Conservation (phyloP, 108 stramenopile genomes). For the Fragilariopsis cylindrus region DNA sequence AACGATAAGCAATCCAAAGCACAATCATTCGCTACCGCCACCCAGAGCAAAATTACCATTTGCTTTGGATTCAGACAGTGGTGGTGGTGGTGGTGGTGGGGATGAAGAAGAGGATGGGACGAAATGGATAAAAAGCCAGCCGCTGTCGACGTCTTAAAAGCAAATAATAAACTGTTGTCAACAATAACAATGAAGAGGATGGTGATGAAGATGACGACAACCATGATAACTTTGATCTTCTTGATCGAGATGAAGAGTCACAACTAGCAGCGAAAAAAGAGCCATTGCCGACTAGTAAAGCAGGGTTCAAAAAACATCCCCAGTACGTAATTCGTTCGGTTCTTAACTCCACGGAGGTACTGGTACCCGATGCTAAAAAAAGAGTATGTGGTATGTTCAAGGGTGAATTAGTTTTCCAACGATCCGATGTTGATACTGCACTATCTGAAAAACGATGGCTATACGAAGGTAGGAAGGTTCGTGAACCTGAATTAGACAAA, state of each 20-base stretch:
- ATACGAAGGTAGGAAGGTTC: conserved; percentile 78
- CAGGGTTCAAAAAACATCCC: conserved; percentile 73
- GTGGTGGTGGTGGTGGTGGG: neutral
- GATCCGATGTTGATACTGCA: conserved; percentile 75
- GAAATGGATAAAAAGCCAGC: conserved; percentile 15
- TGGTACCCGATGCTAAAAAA: conserved; percentile 72
- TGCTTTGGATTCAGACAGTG: conserved; percentile 38
- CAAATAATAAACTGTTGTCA: neutral
- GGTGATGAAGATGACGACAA: neutral
- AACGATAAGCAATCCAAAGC: neutral
- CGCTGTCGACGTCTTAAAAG: neutral
- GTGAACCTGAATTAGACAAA: conserved; percentile 49
- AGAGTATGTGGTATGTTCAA: conserved; percentile 84
- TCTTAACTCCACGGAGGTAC: conserved; percentile 67
- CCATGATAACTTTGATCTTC: conserved; percentile 14
- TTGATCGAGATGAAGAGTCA: conserved; percentile 51
- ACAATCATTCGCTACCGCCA: neutral
- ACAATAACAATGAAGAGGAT: neutral
- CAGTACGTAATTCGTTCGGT: conserved; percentile 70
- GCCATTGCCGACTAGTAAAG: conserved; percentile 80
- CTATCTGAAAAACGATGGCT: conserved; percentile 71
- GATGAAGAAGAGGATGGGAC: neutral
- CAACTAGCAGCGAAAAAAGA: conserved; percentile 53
- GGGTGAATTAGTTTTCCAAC: conserved; percentile 74
- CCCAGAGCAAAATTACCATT: conserved; percentile 14